Percentiles rank a stretch among this genome's conserved stretches.
Conservation (phyloP, 1,139 yeast species). For the Scheffersomyces titani region DNA sequence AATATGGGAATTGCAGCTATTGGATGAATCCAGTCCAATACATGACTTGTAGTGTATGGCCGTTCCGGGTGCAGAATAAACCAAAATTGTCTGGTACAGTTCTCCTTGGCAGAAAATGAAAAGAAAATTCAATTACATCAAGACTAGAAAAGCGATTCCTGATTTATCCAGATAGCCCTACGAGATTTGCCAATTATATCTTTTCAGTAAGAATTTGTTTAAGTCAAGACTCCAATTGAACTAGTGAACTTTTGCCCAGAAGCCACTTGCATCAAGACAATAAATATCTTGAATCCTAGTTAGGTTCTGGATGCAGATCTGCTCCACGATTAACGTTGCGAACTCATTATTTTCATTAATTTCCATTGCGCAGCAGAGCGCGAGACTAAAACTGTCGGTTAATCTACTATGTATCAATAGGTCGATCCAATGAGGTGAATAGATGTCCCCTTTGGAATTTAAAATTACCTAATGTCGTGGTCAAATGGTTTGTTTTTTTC, state of each 20-base stretch:
- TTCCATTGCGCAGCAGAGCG: neutral
- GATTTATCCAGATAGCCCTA: neutral
- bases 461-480: neutral
- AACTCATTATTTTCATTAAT: neutral
- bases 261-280: neutral
- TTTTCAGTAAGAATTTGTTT: neutral
- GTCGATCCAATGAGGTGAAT: neutral
- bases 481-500: neutral
- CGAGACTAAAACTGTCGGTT: neutral
- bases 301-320: neutral
- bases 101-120: neutral
- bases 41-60: neutral
- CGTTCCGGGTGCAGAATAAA: neutral
- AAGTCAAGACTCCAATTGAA: neutral
- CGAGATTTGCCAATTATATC: neutral
- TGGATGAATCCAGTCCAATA: neutral
- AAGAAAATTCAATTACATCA: neutral
- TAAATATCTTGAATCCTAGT: neutral
- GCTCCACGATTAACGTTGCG: neutral
- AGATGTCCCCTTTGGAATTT: neutral
- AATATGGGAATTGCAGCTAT: neutral
- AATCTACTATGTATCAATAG: neutral
- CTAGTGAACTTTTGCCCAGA: neutral
- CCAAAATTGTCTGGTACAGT: neutral
- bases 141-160: neutral